Percentiles rank a stretch among this genome's conserved stretches.
These are phyloP conservation scores for Linum lewisii DNA, from an alignment of 345 rosid species.

Conservation along the genomic window DNA sequence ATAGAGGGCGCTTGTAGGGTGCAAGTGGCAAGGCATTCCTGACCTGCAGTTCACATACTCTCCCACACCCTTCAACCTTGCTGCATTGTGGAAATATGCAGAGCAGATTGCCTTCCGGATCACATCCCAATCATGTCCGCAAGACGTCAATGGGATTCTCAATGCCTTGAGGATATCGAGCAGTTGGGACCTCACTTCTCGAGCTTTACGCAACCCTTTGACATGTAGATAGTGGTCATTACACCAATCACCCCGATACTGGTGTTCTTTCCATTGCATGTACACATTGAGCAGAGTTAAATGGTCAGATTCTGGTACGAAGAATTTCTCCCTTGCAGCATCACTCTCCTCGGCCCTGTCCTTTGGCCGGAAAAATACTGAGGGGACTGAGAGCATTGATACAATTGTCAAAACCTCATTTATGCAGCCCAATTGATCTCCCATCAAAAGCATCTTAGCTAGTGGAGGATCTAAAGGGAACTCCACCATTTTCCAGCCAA, in stretches of 20 bases:
- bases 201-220: constrained; percentile 72
- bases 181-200: constrained; percentile 95
- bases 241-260: constrained; percentile 96
- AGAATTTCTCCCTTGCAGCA: constrained; percentile 79
- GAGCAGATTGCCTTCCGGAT: constrained; percentile 83
- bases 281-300: constrained; percentile 75
- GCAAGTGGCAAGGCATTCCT: constrained; percentile 94
- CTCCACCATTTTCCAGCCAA: constrained; percentile 99
- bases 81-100: constrained; percentile 92
- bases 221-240: constrained; percentile 76
- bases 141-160: constrained; percentile 68
- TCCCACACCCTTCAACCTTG: constrained; percentile 84
- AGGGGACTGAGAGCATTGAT: constrained; percentile 98
- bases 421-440: constrained; percentile 65
- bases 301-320: constrained; percentile 94
- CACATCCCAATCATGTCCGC: constrained; percentile 67
- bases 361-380: constrained; percentile 93
- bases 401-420: constrained; percentile 95
- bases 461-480: constrained; percentile 96
- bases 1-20: constrained; percentile 86
- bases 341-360: constrained; percentile 97
- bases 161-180: constrained; percentile 77
- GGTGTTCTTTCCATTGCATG: constrained; percentile 90
- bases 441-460: constrained; percentile 97
- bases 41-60: constrained; percentile 80